Base-by-base conservation (phyloP, 139 green algal genomes). In the Chlorella sp. region DNA sequence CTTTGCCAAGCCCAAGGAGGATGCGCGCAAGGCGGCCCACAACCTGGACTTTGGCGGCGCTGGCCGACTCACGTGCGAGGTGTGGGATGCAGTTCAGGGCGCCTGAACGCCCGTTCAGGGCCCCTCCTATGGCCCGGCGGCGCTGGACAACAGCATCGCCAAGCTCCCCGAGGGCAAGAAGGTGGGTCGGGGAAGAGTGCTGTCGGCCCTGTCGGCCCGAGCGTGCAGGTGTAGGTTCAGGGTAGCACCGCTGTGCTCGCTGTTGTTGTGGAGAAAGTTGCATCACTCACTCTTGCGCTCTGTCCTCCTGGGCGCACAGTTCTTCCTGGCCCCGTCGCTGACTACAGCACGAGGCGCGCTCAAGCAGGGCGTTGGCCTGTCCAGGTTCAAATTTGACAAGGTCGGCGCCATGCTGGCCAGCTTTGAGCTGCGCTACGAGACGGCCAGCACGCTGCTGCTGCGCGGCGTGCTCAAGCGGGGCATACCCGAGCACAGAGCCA, bases 151-250 rank as follows among this genome's bases (percentile, higher is more conserved):
- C n/a, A 41, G 27, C 4, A 29, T 71, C n/a, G 64, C 64, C 27
- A 55, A 71, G 64, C 45, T 71, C 42, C 64, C 64, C 0, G 64
- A 71, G 64, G 64, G 64, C n/a, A 71, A 71, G 6, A 71, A 71
- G 64, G 64, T 56, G 42, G 21, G 40, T 33, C n/a, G n/a, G n/a
- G n/a, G n/a, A n/a, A n/a, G n/a, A n/a, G n/a, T n/a, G n/a, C n/a
- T n/a, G n/a, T n/a, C n/a, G n/a, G n/a, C n/a, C n/a, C n/a, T n/a
- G n/a, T n/a, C n/a, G n/a, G n/a, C n/a, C n/a, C n/a, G n/a, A n/a
- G n/a, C n/a, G n/a, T n/a, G n/a, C n/a, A n/a, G n/a, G n/a, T n/a
- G n/a, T n/a, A n/a, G n/a, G n/a, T n/a, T n/a, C n/a, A n/a, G n/a
- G n/a, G n/a, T n/a, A n/a, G n/a, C n/a, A n/a, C n/a, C n/a, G n/a